Percentiles rank a stretch among this genome's conserved stretches.
Evolutionary conservation across 805 yeast species (phyloP).

Genomic region (Candida sanyiensis): DNA sequence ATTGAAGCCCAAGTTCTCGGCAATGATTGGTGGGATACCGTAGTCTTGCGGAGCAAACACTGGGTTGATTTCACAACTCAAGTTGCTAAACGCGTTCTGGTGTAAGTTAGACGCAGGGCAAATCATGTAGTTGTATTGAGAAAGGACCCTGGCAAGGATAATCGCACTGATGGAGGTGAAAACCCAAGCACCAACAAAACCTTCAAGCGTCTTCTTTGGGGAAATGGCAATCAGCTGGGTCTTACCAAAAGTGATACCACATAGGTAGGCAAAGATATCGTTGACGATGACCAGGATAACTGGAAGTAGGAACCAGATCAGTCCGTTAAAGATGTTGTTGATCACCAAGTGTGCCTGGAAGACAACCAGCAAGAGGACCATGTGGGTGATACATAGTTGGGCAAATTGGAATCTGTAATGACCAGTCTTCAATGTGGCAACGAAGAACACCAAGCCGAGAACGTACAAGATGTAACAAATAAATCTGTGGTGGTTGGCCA

Average conservation of each 20-base stretch:
- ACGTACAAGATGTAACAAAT: slow-evolving; percentile 79
- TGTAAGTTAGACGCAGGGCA: slow-evolving; percentile 79
- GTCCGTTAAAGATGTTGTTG: slow-evolving; percentile 81
- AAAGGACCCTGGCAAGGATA: slow-evolving; percentile 55
- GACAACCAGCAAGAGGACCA: slow-evolving; percentile 85
- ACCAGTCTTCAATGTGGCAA: slow-evolving; percentile 82
- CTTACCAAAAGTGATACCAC: slow-evolving; percentile 94
- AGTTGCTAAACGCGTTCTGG: slow-evolving; percentile 51
- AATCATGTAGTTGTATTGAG: slow-evolving; percentile 67
- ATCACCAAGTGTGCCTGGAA: slow-evolving; percentile 92
- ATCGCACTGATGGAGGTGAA: slow-evolving; percentile 79
- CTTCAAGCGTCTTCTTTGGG: slow-evolving; percentile 97
- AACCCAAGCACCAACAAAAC: slow-evolving; percentile 96
- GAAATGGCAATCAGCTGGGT: slow-evolving; percentile 90
- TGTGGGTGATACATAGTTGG: slow-evolving; percentile 88
- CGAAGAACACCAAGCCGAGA: slow-evolving; percentile 85
- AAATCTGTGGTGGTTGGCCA: slow-evolving; percentile 76
- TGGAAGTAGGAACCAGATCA: slow-evolving; percentile 93
- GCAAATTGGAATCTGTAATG: slow-evolving; percentile 89
- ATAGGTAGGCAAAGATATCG: slow-evolving; percentile 92
- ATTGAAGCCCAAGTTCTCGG: slow-evolving; percentile 41
- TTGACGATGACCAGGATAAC: slow-evolving; percentile 87
- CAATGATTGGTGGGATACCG: slow-evolving; percentile 65
- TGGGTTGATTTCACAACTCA: slow-evolving; percentile 79
- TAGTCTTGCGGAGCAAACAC: slow-evolving; percentile 80